Evolutionary conservation across 345 rosid genomes (phyloP), one percentile per base, ranked within the genome.

Genomic region (Eucalyptus curtisii): DNA sequence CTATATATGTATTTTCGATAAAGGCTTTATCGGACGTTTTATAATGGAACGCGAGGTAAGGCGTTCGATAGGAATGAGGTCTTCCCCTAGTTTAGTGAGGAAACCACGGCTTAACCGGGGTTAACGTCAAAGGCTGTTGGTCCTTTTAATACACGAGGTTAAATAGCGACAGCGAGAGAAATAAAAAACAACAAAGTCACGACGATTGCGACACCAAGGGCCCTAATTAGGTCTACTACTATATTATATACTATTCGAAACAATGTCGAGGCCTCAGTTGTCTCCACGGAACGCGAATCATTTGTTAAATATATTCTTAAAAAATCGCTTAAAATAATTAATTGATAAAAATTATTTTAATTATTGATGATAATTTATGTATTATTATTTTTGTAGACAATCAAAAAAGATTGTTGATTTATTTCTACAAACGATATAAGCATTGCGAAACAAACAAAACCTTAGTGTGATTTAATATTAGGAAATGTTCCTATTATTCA

Each of bases 381-480:
- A 9, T 55, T 22, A 8, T 24, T 55, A 22, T 4, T 55, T 55
- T 22, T 3, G 0, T 22, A 4, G 12, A 24, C 13, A 10, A 55
- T 55, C 1, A 55, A 55, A 24, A 55, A 8, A 55, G 3, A 22
- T 3, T 0, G 0, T 22, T 55, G 1, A 24, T 55, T 55, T 22
- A 55, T 24, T 24, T 55, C 24, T 24, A 25, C 2, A 10, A 55
- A 13, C 1, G 13, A 24, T 55, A 24, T 55, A 3, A 4, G 5
- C 11, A 1, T 24, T 4, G 27, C 1, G 30, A 55, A 55, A 55
- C 13, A 15, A 66, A 66, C 2, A 33, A 19, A 15, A 9, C 0
- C 9, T 66, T 31, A 31, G 12, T 66, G 6, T 17, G 5, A 64
- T 64, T 64, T 64, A 3, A 64, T 64, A 1, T 64, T n/a, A 14